Evolutionary conservation across 495 filamentous ascomycete genomes (phyloP), one percentile per base, ranked within the genome.

Genomic region (Sordaria brevicollis): DNA sequence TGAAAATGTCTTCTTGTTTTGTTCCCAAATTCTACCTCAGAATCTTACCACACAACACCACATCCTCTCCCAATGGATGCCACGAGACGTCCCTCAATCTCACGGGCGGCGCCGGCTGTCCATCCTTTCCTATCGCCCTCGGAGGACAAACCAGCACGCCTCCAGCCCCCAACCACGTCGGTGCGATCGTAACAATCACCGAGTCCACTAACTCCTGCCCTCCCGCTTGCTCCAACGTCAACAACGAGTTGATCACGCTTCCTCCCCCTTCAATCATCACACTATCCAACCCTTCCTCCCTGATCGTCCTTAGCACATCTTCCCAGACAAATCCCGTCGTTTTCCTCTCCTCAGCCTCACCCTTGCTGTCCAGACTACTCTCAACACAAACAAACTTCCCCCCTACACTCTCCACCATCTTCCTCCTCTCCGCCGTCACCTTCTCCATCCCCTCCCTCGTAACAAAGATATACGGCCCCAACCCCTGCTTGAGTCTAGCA

Each of bases 221-320:
- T 31, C 49, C 49, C 2, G 11, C 49, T 1, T 62, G 49, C 67
- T 86, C 83, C 17, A 82, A 79, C 38, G 83, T 81, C 19, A 97
- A 81, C 15, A 97, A 81, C 67, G 90, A 87, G 74, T 91, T 92
- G 73, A 96, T 89, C 65, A 97, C 87, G 21, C 84, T 85, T 4
- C 87, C 93, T 17, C 93, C 93, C 0, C 93, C 93, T 79, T 97
- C 93, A 41, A 97, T 84, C 93, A 96, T 97, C 34, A 97, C 85
- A 73, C 92, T 94, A 31, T 84, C 82, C 69, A 96, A 80, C 0
- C 90, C 89, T 69, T 91, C 83, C 8, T 79, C 79, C 65, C 78
- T 79, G 15, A 94, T 75, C 25, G 81, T 82, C 38, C 79, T 77
- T 11, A 95, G 78, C 29, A 96, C 83, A 41, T 81, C 81, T 54